phyloP scores from a whole-genome alignment of 2,329 filamentous ascomycete genomes.

The Helminthosporium solani region DNA sequence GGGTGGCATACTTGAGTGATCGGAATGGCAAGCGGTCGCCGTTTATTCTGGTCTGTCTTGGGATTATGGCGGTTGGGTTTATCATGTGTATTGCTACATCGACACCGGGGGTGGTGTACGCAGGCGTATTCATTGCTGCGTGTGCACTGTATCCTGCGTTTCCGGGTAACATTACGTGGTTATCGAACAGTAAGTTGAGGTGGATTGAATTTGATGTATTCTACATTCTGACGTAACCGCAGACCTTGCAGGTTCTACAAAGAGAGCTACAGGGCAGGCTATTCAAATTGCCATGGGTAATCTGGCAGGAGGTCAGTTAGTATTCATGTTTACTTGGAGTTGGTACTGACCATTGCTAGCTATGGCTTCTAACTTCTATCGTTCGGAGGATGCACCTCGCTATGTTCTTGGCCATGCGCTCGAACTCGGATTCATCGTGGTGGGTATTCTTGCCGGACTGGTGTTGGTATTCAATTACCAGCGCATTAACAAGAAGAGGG shows the following conservation, averaged over 20 bases:
- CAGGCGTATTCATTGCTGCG: slow-evolving; percentile 41
- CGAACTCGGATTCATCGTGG: slow-evolving; percentile 52
- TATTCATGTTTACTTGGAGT: not conserved
- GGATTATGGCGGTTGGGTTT: slow-evolving; percentile 39
- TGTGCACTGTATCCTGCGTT: slow-evolving; percentile 42
- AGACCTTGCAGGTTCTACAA: slow-evolving; percentile 55
- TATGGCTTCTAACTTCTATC: slow-evolving; percentile 73
- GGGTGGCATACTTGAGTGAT: slow-evolving; percentile 35
- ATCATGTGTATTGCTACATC: slow-evolving; percentile 39
- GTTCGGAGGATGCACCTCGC: slow-evolving; percentile 50
- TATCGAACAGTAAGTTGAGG: slow-evolving; percentile 51
- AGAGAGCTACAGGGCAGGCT: slow-evolving; percentile 51
- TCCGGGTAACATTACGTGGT: slow-evolving; percentile 49
- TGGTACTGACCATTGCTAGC: slow-evolving; percentile 42
- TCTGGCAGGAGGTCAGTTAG: slow-evolving; percentile 34
- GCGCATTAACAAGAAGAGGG: slow-evolving; percentile 59
- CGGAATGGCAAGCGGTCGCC: slow-evolving; percentile 34
- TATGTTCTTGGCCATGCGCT: slow-evolving; percentile 55
- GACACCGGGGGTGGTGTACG: slow-evolving; percentile 39
- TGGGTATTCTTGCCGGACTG: slow-evolving; percentile 49
- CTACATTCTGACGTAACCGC: slow-evolving; percentile 32
- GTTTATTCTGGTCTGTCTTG: slow-evolving; percentile 36
- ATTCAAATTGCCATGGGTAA: slow-evolving; percentile 54
- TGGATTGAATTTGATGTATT: not conserved
- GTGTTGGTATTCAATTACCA: slow-evolving; percentile 55